Conservation (phyloP, 768 basidiomycete species). For the Lactarius hengduanensis region DNA sequence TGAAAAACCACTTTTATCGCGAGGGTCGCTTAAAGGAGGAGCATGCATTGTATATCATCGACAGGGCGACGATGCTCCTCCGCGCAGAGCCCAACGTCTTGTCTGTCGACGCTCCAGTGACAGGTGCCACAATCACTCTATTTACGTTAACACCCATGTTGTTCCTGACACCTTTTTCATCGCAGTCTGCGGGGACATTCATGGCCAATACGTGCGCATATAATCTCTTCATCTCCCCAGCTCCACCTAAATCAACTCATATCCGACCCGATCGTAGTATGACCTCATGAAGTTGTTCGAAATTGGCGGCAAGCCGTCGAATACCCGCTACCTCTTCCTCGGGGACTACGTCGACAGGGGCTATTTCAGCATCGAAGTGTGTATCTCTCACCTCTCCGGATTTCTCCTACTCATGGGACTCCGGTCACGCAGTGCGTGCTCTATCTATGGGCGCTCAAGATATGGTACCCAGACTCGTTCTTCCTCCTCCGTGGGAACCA, state of each 20-base stretch:
- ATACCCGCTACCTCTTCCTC: constrained; percentile 70
- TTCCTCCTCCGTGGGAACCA: constrained; percentile 98
- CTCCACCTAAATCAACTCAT: constrained; percentile 1
- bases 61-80: constrained; percentile 78
- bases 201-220: constrained; percentile 92
- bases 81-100: constrained; percentile 86
- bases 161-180: neutral
- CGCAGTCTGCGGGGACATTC: constrained; percentile 86
- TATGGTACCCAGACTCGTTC: constrained; percentile 97
- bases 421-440: constrained; percentile 75
- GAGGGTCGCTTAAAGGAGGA: constrained; percentile 93
- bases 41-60: constrained; percentile 91
- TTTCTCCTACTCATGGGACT: constrained; percentile 20
- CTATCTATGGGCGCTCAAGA: constrained; percentile 97
- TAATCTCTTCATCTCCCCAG: neutral
- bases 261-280: constrained; percentile 43
- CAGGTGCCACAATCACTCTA: constrained; percentile 50
- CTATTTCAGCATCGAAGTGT: constrained; percentile 72
- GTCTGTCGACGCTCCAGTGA: constrained; percentile 95
- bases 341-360: constrained; percentile 77
- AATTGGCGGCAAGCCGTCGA: constrained; percentile 72
- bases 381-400: constrained; percentile 16
- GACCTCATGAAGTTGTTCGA: constrained; percentile 81
- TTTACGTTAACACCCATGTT: constrained; percentile 7
- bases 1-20: constrained; percentile 98